phyloP scores from a whole-genome alignment of 495 filamentous ascomycete genomes.

The Aspergillus homomorphus region DNA sequence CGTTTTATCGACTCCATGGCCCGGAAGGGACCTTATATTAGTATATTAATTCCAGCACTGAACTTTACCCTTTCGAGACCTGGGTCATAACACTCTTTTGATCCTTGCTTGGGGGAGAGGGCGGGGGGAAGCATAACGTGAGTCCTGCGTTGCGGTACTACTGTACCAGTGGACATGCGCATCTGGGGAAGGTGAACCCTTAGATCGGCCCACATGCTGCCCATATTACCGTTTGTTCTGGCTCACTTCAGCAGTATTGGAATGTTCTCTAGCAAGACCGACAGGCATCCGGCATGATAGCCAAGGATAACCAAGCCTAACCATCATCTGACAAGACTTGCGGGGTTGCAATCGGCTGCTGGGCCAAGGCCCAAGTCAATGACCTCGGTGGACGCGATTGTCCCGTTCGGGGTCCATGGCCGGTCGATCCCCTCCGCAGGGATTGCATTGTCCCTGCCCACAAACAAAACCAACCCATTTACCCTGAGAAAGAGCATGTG shows the following conservation, averaged over 20 bases:
- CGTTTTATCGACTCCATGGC: not conserved
- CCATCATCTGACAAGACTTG: conserved; percentile 24
- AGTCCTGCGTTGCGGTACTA: not conserved
- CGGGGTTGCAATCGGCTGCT: conserved; percentile 8
- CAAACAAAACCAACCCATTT: conserved; percentile 2
- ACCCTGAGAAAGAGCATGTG: conserved; percentile 1
- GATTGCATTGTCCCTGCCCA: not conserved
- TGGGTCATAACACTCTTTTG: not conserved
- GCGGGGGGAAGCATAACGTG: not conserved
- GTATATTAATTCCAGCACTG: not conserved
- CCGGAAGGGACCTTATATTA: not conserved
- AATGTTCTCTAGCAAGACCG: not conserved
- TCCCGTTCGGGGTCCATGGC: conserved; percentile 11
- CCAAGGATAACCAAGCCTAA: not conserved
- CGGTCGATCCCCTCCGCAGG: conserved; percentile 15
- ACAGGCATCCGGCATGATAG: not conserved
- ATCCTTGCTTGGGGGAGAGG: not conserved
- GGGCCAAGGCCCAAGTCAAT: conserved; percentile 6
- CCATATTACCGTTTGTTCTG: not conserved
- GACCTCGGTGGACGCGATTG: conserved; percentile 8
- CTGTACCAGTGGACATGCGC: no score
- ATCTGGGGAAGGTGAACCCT: not conserved
- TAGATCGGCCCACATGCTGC: not conserved
- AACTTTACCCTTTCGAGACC: not conserved
- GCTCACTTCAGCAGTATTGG: not conserved